A percentile compares a stretch with the other conserved stretches of the same genome.
Conservation (phyloP, 768 basidiomycete genomes). For the Sistotremastrum niveocremeum region DNA sequence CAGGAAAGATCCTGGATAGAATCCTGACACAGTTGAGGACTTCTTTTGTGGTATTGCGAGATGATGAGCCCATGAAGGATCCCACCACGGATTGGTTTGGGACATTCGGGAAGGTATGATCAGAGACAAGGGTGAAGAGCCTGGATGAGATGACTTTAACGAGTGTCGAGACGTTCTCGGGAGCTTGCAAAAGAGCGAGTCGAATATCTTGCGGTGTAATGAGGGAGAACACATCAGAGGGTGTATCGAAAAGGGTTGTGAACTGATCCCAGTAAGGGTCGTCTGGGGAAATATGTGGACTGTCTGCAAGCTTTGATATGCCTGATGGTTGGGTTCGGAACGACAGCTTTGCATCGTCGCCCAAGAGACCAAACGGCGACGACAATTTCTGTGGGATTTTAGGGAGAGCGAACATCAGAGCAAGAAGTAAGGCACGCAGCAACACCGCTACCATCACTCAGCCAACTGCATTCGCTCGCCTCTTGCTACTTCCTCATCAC, state of each 20-base stretch:
- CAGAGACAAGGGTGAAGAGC: conserved; percentile 60
- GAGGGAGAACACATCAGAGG: conserved; percentile 83
- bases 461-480: too few species aligned
- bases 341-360: conserved; percentile 80
- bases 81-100: conserved; percentile 44
- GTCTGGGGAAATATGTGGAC: conserved; percentile 42
- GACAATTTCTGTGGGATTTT: conserved; percentile 60
- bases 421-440: too few species aligned
- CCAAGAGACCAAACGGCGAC: conserved; percentile 63
- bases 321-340: conserved; percentile 77
- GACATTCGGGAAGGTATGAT: conserved; percentile 66
- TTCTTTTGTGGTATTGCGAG: conserved; percentile 66
- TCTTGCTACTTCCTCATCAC: too few species aligned
- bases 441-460: too few species aligned
- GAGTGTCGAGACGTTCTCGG: conserved; percentile 77
- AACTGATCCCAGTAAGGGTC: conserved; percentile 92
- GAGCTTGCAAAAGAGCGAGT: conserved; percentile 65
- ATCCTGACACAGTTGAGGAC: conserved; percentile 88
- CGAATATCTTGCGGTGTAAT: conserved; percentile 79
- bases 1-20: conserved; percentile 76
- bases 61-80: conserved; percentile 50
- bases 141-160: conserved; percentile 55
- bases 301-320: conserved; percentile 58
- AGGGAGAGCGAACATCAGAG: conserved; percentile 23
- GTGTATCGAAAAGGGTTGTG: conserved; percentile 73